Conservation (phyloP, 805 yeast genomes). For the Naumovozyma castellii region DNA sequence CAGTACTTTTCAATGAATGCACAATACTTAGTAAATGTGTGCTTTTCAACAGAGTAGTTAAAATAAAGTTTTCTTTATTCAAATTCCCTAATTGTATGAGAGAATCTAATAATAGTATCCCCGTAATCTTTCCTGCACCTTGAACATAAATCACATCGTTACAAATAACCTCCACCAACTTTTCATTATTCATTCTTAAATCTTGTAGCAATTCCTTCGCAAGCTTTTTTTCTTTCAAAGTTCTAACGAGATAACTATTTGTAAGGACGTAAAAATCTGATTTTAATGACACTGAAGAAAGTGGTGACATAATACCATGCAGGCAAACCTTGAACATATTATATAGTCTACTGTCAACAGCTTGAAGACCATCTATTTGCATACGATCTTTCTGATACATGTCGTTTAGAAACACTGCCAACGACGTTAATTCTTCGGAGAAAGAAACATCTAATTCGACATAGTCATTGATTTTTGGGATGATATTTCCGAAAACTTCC, state of each 20-base stretch:
- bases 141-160: slow-evolving; percentile 75
- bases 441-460: slow-evolving; percentile 54
- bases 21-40: slow-evolving; percentile 59
- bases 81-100: slow-evolving; percentile 45
- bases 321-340: slow-evolving; percentile 67
- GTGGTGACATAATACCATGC: slow-evolving; percentile 61
- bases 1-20: slow-evolving; percentile 59
- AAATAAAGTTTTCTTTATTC: slow-evolving; percentile 45
- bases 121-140: slow-evolving; percentile 64
- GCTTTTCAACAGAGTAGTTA: slow-evolving; percentile 52
- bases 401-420: slow-evolving; percentile 63
- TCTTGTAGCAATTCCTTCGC: slow-evolving; percentile 43
- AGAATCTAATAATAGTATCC: slow-evolving; percentile 66
- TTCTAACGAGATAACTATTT: slow-evolving; percentile 52
- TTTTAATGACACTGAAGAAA: slow-evolving; percentile 57
- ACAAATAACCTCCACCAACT: slow-evolving; percentile 54
- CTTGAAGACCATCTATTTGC: slow-evolving; percentile 26
- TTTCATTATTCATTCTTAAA: slow-evolving; percentile 49
- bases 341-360: slow-evolving; percentile 47
- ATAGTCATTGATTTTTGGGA: slow-evolving; percentile 71
- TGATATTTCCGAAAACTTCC: slow-evolving; percentile 63
- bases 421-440: slow-evolving; percentile 68
- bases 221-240: slow-evolving; percentile 34
- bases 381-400: slow-evolving; percentile 43
- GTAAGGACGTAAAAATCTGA: slow-evolving; percentile 72